These are phyloP conservation scores for Madurella fahalii DNA, from an alignment of 2,329 filamentous ascomycete species.

Conservation along the genomic window DNA sequence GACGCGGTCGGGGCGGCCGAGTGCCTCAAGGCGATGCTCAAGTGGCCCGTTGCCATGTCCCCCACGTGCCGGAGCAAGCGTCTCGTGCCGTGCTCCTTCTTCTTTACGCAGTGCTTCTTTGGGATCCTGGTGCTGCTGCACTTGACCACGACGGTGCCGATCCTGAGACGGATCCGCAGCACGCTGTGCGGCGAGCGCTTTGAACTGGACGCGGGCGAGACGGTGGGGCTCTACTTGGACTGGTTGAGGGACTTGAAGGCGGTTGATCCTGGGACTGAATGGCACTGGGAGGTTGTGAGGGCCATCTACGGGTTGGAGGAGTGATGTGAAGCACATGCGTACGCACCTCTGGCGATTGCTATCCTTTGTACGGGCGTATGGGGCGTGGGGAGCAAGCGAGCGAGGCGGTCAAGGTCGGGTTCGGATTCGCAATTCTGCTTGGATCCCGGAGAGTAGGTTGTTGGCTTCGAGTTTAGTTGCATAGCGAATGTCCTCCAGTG, in stretches of 20 bases:
- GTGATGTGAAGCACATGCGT: slow-evolving; percentile 1
- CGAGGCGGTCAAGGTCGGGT: background rate
- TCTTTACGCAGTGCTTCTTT: slow-evolving; percentile 60
- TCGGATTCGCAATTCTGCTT: background rate
- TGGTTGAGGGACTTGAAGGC: slow-evolving; percentile 57
- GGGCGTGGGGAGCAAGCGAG: background rate
- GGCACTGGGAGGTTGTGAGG: slow-evolving; percentile 52
- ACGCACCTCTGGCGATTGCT: background rate
- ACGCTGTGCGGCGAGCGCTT: slow-evolving; percentile 46
- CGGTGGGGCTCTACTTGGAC: slow-evolving; percentile 50
- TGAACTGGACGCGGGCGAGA: slow-evolving; percentile 48
- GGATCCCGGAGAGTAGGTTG: no score
- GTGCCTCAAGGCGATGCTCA: slow-evolving; percentile 53
- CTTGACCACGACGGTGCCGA: slow-evolving; percentile 48
- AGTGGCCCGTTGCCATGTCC: slow-evolving; percentile 57
- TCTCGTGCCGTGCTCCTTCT: slow-evolving; percentile 55
- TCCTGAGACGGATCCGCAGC: slow-evolving; percentile 46
- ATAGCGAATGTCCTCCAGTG: background rate
- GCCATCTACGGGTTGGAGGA: slow-evolving; percentile 42
- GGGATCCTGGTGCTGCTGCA: slow-evolving; percentile 55
- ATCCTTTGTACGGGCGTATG: background rate
- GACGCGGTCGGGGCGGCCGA: slow-evolving; percentile 53
- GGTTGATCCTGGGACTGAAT: slow-evolving; percentile 50
- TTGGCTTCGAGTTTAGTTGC: background rate
- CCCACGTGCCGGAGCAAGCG: slow-evolving; percentile 55